Evolutionary conservation across 106 monocot species (phyloP).

Genomic region (Narthecium ossifragum): DNA sequence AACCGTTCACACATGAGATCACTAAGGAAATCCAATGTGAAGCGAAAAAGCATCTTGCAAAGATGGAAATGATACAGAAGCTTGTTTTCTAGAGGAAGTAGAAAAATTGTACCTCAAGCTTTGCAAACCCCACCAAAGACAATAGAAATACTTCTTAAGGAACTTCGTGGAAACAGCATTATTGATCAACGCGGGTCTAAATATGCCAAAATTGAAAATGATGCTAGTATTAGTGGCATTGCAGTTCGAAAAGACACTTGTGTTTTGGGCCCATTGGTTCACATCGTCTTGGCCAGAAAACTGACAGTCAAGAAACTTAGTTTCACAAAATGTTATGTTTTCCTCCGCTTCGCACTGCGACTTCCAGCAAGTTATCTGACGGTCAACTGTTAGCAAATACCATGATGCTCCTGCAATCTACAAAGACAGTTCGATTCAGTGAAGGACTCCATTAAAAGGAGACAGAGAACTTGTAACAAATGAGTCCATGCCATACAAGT

Average conservation of each 20-base stretch:
- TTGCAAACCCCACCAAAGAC: constrained; percentile 96
- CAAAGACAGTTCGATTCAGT: background rate
- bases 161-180: constrained; percentile 46
- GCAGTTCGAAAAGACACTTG: constrained; percentile 55
- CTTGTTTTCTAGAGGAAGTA: too few species aligned
- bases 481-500: too few species aligned
- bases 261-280: constrained; percentile 41
- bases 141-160: constrained; percentile 66
- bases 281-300: constrained; percentile 2
- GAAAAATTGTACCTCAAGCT: constrained; percentile 72
- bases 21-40: too few species aligned
- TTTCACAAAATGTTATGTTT: constrained; percentile 15
- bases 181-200: constrained; percentile 35
- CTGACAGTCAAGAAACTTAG: constrained; percentile 53
- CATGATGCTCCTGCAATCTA: constrained; percentile 78
- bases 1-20: too few species aligned
- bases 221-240: constrained; percentile 35
- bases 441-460: too few species aligned
- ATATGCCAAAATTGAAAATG: constrained; percentile 65
- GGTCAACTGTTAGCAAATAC: constrained; percentile 61
- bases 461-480: too few species aligned
- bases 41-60: too few species aligned
- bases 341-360: constrained; percentile 39
- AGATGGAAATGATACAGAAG: too few species aligned
- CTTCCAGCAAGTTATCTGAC: constrained; percentile 90